Evolutionary conservation across 192 early-diverging fungal genomes (phyloP), one percentile per base, ranked within the genome.

Genomic region (Coemansia reversa): DNA sequence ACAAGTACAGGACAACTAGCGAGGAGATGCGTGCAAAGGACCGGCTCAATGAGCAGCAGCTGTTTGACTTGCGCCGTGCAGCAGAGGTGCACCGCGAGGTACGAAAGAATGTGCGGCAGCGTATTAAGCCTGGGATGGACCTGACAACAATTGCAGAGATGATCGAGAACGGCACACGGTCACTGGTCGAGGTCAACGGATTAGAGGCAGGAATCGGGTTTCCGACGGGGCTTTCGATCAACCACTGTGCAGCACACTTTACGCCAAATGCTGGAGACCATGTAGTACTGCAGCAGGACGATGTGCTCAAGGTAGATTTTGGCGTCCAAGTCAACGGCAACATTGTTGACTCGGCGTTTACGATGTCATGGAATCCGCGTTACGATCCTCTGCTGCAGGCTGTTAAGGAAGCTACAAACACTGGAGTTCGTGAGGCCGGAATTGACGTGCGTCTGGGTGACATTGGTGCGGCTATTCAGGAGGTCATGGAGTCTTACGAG

Each of bases 401-500:
- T 25, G 95, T 95, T 23, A 88, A 84, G 75, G 97, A 96, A 57
- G 94, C 97, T 0, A 99, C 97, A 35, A 97, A 99, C 82, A 92
- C 95, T 22, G 97, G 97, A 54, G 83, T 99, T 55, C 78, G 86
- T 59, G 91, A 92, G 76, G 93, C 93, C n/a, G 97, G 97, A 49
- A 99, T 99, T 58, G 97, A 99, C 66, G 97, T 93, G 25, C 82
- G 97, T 45, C 67, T 99, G 58, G 87, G 89, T 53, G 97, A 99
- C 65, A 91, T 99, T 74, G 97, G 97, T 57, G 94, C 91, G 1
- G 94, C 92, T 11, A 88, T 99, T 57, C 91, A 97, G 75, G 97
- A 99, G 79, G 91, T 92, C n/a, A 96, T 96, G 91, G 95, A 97
- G 75, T 95, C 93, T 8, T 97, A 98, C 74, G 97, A 99, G 70